Evolutionary conservation across 1,139 yeast genomes (phyloP).

Genomic region (Zygosaccharomyces sapae): DNA sequence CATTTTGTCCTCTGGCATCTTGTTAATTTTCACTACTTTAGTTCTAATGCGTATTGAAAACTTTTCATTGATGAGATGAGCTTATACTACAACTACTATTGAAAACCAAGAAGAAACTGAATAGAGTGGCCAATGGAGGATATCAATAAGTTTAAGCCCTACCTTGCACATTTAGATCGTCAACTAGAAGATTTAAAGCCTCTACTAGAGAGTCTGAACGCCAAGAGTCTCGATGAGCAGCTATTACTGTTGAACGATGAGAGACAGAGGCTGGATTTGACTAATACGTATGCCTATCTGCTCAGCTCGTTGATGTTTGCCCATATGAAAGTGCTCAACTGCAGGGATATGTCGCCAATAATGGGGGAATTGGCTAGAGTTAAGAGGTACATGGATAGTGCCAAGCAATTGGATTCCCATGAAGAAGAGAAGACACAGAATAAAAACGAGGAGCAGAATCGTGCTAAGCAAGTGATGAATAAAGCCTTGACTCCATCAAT

Average conservation of each 20-base stretch:
- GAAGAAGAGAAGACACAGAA: slow-evolving; percentile 18
- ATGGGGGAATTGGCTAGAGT: slow-evolving; percentile 69
- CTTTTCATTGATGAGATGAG: slow-evolving; percentile 6
- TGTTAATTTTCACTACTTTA: not conserved
- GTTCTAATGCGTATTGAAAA: not conserved
- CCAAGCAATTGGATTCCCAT: slow-evolving; percentile 43
- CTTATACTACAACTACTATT: not conserved
- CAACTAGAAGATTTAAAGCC: slow-evolving; percentile 24
- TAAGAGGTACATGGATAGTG: slow-evolving; percentile 61
- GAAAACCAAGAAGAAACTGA: slow-evolving; percentile 1
- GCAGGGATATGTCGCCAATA: slow-evolving; percentile 43
- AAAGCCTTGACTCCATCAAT: slow-evolving; percentile 48
- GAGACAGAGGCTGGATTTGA: slow-evolving; percentile 23
- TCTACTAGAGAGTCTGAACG: slow-evolving; percentile 21
- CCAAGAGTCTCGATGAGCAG: slow-evolving; percentile 31
- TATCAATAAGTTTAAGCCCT: slow-evolving; percentile 30
- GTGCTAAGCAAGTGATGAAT: slow-evolving; percentile 18
- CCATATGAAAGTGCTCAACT: slow-evolving; percentile 29
- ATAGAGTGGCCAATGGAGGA: slow-evolving; percentile 27
- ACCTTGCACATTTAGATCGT: slow-evolving; percentile 24
- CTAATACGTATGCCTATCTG: slow-evolving; percentile 31
- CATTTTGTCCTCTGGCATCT: not conserved
- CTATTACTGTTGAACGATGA: slow-evolving; percentile 23
- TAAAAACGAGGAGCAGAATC: slow-evolving; percentile 16
- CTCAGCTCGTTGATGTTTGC: slow-evolving; percentile 33